Evolutionary conservation across 192 early-diverging fungal genomes (phyloP).

Genomic region (Thamnidium elegans): DNA sequence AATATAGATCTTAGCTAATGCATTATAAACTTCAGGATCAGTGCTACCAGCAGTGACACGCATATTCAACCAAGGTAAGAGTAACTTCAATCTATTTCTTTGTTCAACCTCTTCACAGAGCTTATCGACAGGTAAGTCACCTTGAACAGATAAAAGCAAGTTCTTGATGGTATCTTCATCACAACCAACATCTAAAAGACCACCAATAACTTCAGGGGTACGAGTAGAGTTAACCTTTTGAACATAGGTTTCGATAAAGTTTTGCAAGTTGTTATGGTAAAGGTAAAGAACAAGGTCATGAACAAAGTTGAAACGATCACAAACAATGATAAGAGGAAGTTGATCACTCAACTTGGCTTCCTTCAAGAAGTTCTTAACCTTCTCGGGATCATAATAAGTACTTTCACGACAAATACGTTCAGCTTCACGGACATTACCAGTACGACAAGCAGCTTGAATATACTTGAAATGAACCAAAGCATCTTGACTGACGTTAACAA

Average conservation of each 20-base stretch:
- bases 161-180: slow-evolving; percentile 93
- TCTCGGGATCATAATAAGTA: slow-evolving; percentile 95
- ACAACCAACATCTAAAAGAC: slow-evolving; percentile 97
- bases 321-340: slow-evolving; percentile 97
- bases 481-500: slow-evolving; percentile 95
- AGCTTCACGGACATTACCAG: slow-evolving; percentile 95
- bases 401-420: slow-evolving; percentile 97
- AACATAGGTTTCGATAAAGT: slow-evolving; percentile 99
- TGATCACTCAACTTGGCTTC: slow-evolving; percentile 95
- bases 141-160: slow-evolving; percentile 81
- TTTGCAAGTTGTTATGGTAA: slow-evolving; percentile 90
- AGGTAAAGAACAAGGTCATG: slow-evolving; percentile 96
- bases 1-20: slow-evolving; percentile 98
- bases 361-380: slow-evolving; percentile 99
- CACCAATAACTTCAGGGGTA: slow-evolving; percentile 93
- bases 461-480: slow-evolving; percentile 98
- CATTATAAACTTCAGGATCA: slow-evolving; percentile 94
- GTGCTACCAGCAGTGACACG: slow-evolving; percentile 83
- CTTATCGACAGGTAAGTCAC: slow-evolving; percentile 78
- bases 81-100: slow-evolving; percentile 94
- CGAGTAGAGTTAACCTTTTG: slow-evolving; percentile 96
- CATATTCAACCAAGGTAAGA: slow-evolving; percentile 92
- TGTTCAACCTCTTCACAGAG: slow-evolving; percentile 92
- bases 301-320: slow-evolving; percentile 96
- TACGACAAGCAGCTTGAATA: slow-evolving; percentile 92